phyloP scores from a whole-genome alignment of 371 early-diverging fungal species.

The Mucor piriformis region DNA sequence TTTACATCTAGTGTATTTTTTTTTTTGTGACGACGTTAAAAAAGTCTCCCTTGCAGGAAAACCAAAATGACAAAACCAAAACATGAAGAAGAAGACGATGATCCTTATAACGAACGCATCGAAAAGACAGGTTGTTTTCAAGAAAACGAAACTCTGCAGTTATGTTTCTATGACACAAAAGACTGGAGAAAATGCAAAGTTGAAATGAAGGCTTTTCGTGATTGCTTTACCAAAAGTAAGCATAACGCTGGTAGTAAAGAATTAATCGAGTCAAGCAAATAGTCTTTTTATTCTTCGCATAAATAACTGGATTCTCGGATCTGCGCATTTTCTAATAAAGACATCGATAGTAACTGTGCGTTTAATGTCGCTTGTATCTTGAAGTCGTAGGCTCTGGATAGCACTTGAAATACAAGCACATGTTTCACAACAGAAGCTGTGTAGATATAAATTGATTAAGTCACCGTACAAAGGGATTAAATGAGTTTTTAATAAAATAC shows the following conservation, averaged over 20 bases:
- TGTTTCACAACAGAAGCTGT: conserved; percentile 65
- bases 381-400: conserved; percentile 59
- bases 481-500: conserved; percentile 21
- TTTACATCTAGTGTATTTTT: neutral
- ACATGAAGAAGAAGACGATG: conserved; percentile 51
- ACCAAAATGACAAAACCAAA: neutral
- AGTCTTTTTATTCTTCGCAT: conserved; percentile 33
- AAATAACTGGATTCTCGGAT: conserved; percentile 44
- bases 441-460: no score
- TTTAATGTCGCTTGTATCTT: conserved; percentile 27
- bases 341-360: conserved; percentile 29
- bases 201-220: conserved; percentile 73
- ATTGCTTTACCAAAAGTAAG: conserved; percentile 67
- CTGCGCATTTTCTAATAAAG: conserved; percentile 42
- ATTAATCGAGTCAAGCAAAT: conserved; percentile 25
- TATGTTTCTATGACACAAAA: conserved; percentile 74
- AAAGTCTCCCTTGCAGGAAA: neutral
- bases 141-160: conserved; percentile 75
- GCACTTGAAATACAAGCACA: conserved; percentile 61
- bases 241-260: conserved; percentile 53
- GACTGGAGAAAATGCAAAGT: conserved; percentile 79
- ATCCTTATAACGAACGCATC: conserved; percentile 68
- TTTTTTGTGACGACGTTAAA: neutral
- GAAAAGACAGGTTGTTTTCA: conserved; percentile 70
- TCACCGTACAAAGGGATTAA: neutral